phyloP scores from a whole-genome alignment of 805 yeast genomes.

The Starmera caribaea region DNA sequence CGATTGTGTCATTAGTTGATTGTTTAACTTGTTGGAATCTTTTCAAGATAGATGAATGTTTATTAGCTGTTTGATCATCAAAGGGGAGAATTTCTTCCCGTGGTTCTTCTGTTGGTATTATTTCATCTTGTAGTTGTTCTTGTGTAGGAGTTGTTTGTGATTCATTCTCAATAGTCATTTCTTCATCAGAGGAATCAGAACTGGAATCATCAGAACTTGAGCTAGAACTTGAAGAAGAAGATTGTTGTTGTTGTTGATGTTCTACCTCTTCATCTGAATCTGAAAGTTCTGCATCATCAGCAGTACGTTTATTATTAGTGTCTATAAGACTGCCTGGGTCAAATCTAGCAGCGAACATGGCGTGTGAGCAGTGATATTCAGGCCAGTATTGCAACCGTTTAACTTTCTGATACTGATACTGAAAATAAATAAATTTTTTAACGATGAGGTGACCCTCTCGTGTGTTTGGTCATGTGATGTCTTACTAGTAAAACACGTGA shows the following conservation, averaged over 20 bases:
- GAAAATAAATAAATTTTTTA: too few species aligned
- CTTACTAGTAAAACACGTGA: too few species aligned
- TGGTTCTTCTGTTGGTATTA: conserved; percentile 11
- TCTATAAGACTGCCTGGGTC: conserved; percentile 33
- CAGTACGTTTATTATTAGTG: conserved; percentile 13
- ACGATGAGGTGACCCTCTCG: too few species aligned
- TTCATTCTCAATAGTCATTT: conserved; percentile 4
- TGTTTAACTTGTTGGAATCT: not conserved
- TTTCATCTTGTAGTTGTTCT: conserved; percentile 7
- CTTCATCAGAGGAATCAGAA: conserved; percentile 5
- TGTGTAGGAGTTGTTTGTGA: not conserved
- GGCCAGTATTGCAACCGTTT: too few species aligned
- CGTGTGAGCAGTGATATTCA: not conserved
- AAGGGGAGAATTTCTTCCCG: conserved; percentile 12
- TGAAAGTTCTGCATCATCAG: conserved; percentile 12
- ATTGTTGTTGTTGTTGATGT: conserved; percentile 14
- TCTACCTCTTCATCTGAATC: conserved; percentile 5
- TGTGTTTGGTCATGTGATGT: too few species aligned
- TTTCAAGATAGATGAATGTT: not conserved
- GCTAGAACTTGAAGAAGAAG: not conserved
- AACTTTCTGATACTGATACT: too few species aligned
- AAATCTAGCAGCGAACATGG: conserved; percentile 61
- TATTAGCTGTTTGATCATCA: conserved; percentile 9
- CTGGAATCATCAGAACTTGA: conserved; percentile 3
- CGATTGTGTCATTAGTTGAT: conserved; percentile 2